Evolutionary conservation across 805 yeast genomes (phyloP).

Genomic region (Candida multigemmis): DNA sequence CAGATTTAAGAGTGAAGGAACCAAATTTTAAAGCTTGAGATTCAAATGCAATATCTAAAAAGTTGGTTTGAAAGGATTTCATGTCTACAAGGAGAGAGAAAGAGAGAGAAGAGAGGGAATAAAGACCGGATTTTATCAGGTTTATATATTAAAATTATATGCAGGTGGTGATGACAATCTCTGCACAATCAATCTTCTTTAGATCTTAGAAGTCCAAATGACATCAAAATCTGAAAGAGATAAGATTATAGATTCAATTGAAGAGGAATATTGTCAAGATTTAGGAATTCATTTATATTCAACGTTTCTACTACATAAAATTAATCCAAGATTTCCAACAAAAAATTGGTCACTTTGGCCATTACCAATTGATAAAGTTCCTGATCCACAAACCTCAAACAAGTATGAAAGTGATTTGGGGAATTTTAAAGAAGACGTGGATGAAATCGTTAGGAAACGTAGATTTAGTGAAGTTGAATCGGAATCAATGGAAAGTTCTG

Average conservation of each 20-base stretch:
- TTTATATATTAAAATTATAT: too few species aligned
- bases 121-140: conserved; percentile 1
- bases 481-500: too few species aligned
- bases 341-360: conserved; percentile 59
- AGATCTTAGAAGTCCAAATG: conserved; percentile 2
- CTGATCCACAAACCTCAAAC: conserved; percentile 21
- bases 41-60: conserved; percentile 75
- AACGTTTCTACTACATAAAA: conserved; percentile 33
- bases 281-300: conserved; percentile 60
- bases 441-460: too few species aligned
- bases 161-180: too few species aligned
- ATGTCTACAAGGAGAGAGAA: conserved; percentile 7
- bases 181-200: background rate
- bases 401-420: too few species aligned
- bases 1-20: conserved; percentile 80
- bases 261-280: conserved; percentile 44
- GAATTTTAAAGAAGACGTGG: too few species aligned
- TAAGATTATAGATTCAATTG: conserved; percentile 25
- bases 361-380: conserved; percentile 18
- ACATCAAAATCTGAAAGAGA: conserved; percentile 9
- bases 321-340: conserved; percentile 26
- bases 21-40: conserved; percentile 84
- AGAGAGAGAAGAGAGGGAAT: conserved; percentile 3
- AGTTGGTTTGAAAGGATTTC: conserved; percentile 49
- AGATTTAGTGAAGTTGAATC: too few species aligned